These are phyloP conservation scores for Papilionanthe hybrid DNA, from an alignment of 116 monocot genomes.

Conservation along the genomic window DNA sequence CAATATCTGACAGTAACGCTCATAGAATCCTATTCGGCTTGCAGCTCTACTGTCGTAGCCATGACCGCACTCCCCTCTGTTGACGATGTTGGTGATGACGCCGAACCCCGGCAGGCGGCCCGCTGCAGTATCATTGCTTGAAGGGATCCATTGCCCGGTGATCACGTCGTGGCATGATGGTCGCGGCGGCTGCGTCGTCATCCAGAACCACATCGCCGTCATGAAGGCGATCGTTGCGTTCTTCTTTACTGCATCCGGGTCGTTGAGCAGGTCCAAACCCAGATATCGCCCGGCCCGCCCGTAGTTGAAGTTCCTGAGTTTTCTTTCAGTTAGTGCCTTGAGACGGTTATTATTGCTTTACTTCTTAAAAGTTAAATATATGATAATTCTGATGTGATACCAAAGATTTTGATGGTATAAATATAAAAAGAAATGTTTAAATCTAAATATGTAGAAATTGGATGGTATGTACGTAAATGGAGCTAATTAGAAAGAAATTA, in stretches of 20 bases:
- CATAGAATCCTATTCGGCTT: conserved; percentile 11
- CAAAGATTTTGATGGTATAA: too few relatives aligned
- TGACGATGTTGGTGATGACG: conserved; percentile 62
- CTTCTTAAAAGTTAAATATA: too few relatives aligned
- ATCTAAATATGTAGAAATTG: too few relatives aligned
- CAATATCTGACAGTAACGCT: conserved; percentile 8
- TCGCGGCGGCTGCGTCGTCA: conserved; percentile 62
- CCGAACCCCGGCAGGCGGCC: conserved; percentile 48
- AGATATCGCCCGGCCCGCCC: conserved; percentile 31
- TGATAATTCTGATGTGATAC: too few relatives aligned
- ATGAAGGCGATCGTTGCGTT: conserved; percentile 50
- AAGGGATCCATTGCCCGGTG: conserved; percentile 54
- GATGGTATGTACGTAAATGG: not conserved
- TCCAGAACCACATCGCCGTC: conserved; percentile 76
- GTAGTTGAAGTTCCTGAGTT: conserved; percentile 28
- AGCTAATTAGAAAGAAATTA: not conserved
- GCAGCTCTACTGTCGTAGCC: not conserved
- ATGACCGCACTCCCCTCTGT: conserved; percentile 58
- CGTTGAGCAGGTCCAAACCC: conserved; percentile 8
- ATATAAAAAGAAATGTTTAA: too few relatives aligned
- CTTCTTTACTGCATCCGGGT: conserved; percentile 31
- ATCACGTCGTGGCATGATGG: conserved; percentile 63
- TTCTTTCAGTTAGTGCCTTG: not conserved
- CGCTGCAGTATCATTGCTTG: conserved; percentile 26
- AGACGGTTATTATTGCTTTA: too few relatives aligned